phyloP scores from a whole-genome alignment of 148 eudicot genomes.

The Camellia sinensis region DNA sequence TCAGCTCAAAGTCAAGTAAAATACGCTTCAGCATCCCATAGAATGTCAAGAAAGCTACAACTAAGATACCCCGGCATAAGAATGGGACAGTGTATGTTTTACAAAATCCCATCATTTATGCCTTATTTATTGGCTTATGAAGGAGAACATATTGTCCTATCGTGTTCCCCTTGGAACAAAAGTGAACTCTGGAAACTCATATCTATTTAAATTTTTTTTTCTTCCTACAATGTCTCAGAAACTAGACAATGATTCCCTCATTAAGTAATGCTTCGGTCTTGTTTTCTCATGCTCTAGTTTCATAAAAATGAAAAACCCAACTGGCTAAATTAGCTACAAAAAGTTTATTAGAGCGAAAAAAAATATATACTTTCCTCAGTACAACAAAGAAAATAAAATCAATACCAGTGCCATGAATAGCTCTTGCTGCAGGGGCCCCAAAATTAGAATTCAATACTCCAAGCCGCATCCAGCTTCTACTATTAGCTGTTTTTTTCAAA shows the following conservation, averaged over 20 bases:
- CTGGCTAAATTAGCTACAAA: background rate
- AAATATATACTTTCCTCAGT: background rate
- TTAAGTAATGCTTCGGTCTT: background rate
- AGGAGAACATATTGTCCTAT: too few relatives aligned
- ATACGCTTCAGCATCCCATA: conserved; percentile 8
- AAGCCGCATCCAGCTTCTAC: conserved; percentile 28
- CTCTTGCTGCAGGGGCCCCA: conserved; percentile 40
- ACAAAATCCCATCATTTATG: too few relatives aligned
- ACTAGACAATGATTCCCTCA: too few relatives aligned
- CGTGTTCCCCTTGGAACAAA: too few relatives aligned
- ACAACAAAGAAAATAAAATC: background rate
- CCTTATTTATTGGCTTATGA: too few relatives aligned
- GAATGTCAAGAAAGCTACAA: background rate
- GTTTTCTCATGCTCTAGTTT: background rate
- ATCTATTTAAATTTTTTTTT: too few relatives aligned
- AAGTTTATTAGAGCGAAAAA: too few relatives aligned
- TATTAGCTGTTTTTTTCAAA: conserved; percentile 25
- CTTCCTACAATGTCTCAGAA: too few relatives aligned
- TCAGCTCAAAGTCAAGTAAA: background rate
- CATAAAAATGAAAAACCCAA: background rate
- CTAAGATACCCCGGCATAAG: too few relatives aligned
- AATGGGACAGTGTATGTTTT: too few relatives aligned
- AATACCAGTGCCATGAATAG: conserved; percentile 78
- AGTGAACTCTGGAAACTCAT: too few relatives aligned
- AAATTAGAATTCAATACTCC: conserved; percentile 32